These are phyloP conservation scores for Trichophyton simii DNA, from an alignment of 2,329 filamentous ascomycete genomes.

Conservation along the genomic window DNA sequence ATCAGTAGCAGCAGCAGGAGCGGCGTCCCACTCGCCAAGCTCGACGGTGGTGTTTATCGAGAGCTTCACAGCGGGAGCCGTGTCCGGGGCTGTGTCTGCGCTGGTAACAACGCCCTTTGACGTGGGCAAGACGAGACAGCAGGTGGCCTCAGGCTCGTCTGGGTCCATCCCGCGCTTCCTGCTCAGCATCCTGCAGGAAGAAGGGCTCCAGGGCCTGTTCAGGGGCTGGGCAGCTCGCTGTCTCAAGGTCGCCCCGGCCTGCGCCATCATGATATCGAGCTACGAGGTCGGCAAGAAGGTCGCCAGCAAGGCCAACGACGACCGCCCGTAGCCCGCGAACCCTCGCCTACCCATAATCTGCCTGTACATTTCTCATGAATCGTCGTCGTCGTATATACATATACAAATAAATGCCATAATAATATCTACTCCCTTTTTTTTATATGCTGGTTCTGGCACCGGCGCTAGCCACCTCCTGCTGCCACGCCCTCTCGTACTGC, in stretches of 20 bases:
- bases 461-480: not conserved
- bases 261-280: conserved; percentile 97
- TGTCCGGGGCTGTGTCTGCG: conserved; percentile 72
- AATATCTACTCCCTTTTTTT: not conserved
- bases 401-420: too few relatives aligned
- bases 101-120: conserved; percentile 91
- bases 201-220: conserved; percentile 72
- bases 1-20: too few relatives aligned
- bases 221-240: conserved; percentile 84
- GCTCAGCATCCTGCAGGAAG: conserved; percentile 79
- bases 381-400: not conserved
- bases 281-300: conserved; percentile 92
- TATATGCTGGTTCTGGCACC: not conserved
- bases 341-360: too few relatives aligned
- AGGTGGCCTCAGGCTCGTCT: conserved; percentile 40
- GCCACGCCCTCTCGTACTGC: not conserved
- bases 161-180: conserved; percentile 64
- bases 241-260: conserved; percentile 88
- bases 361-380: not conserved
- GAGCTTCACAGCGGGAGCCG: conserved; percentile 75
- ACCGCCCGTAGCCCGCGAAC: conserved; percentile 17
- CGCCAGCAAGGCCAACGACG: conserved; percentile 62
- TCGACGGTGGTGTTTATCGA: conserved; percentile 70
- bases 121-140: conserved; percentile 89
- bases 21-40: conserved; percentile 41